Evolutionary conservation across 1,139 yeast genomes (phyloP).

Genomic region (Meyerozyma smithsonii): DNA sequence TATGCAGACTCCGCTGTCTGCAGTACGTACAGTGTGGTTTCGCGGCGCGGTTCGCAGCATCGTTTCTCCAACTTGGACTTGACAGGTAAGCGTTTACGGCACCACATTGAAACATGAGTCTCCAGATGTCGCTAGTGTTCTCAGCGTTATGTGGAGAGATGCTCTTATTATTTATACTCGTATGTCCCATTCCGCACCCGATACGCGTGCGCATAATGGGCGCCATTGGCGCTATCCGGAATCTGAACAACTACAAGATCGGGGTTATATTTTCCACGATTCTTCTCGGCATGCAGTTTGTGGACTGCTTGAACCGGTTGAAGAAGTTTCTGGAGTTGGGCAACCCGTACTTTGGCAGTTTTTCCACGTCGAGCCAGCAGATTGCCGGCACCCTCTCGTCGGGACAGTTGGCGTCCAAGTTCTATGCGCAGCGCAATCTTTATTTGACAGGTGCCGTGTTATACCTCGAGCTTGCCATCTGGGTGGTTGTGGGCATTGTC

Average conservation of each 20-base stretch:
- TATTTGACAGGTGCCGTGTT: constrained; percentile 69
- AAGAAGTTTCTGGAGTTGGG: constrained; percentile 23
- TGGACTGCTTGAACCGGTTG: constrained; percentile 54
- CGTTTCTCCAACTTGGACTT: too few species aligned
- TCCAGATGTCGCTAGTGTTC: constrained; percentile 42
- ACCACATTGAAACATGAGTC: constrained; percentile 40
- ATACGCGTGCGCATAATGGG: constrained; percentile 44
- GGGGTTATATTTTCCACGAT: constrained; percentile 41
- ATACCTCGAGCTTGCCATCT: constrained; percentile 55
- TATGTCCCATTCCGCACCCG: constrained; percentile 59
- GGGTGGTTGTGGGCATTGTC: constrained; percentile 52
- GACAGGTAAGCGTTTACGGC: too few species aligned
- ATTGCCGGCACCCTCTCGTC: constrained; percentile 20
- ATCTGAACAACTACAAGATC: constrained; percentile 44
- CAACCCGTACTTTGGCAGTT: constrained; percentile 22
- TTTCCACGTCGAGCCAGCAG: constrained; percentile 7
- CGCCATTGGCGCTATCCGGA: constrained; percentile 26
- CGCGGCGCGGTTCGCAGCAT: too few species aligned
- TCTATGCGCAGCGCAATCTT: constrained; percentile 67
- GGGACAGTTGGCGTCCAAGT: constrained; percentile 49
- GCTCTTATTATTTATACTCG: constrained; percentile 46
- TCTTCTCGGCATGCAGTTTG: constrained; percentile 50
- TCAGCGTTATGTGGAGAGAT: constrained; percentile 50
- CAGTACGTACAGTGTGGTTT: too few species aligned
- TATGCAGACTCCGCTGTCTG: not conserved